phyloP scores from a whole-genome alignment of 2,329 filamentous ascomycete species.

The Penicillium psychrosexuale region DNA sequence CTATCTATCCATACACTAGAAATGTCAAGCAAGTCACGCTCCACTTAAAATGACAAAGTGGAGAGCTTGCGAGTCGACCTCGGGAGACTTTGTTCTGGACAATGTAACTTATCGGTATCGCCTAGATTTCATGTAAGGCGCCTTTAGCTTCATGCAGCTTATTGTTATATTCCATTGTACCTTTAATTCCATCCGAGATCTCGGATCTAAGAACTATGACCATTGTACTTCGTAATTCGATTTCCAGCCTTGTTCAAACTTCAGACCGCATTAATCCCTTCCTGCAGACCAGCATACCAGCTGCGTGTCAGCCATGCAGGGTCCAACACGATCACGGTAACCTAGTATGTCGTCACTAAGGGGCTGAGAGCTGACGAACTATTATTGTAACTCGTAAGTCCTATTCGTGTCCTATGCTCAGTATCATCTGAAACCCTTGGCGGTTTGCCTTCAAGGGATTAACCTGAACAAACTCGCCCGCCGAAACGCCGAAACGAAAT shows the following conservation, averaged over 20 bases:
- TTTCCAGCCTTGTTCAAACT: background rate
- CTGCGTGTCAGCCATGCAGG: slow-evolving; percentile 8
- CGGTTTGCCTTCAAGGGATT: background rate
- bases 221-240: background rate
- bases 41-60: background rate
- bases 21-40: slow-evolving; percentile 1
- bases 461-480: background rate
- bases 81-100: background rate
- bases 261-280: background rate
- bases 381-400: background rate
- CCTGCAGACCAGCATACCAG: slow-evolving; percentile 16
- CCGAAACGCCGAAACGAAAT: background rate
- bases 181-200: background rate
- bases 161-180: background rate
- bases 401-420: background rate
- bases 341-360: slow-evolving; percentile 16
- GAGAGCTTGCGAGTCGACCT: background rate
- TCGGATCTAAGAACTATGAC: background rate
- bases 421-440: background rate
- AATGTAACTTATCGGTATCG: background rate
- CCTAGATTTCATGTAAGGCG: background rate
- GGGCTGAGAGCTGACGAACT: background rate
- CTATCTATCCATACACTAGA: background rate
- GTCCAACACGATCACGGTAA: slow-evolving; percentile 6
- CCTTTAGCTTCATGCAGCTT: background rate